Base-by-base conservation (phyloP, 1,284 basidiomycete genomes). In the Ustilago trichophora region DNA sequence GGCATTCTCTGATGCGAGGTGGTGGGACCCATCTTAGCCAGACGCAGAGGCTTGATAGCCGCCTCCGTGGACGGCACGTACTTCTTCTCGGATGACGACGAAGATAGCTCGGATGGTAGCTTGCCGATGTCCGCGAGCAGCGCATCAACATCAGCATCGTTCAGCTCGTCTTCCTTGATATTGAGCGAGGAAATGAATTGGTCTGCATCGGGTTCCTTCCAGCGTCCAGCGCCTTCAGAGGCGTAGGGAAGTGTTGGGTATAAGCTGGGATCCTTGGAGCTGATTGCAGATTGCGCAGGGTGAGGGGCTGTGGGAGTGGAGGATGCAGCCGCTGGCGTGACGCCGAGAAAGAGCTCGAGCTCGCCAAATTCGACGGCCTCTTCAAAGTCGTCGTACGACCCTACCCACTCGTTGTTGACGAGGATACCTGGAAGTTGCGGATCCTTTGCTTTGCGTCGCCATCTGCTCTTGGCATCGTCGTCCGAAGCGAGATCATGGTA, bases 371-470 rank as follows among this genome's bases (percentile, higher is more conserved):
- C 80, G 48, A 81, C 76, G 0, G 78, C 72, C 56, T 81, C 77
- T 41, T 81, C 77, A 34, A 81, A 81, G 19, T 81, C 80, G 33
- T 78, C 78, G 46, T 55, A 81, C 13, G 77, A 75, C 5, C 80
- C 80, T 8, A 77, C 50, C 80, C 80, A 81, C 37, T 81, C 80
- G 43, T 80, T 79, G 56, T 80, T 72, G 21, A 81, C 78, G 9
- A 81, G 57, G 27, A 81, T 56, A 6, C 77, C 77, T 15, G 80
- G 80, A 32, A 81, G 72, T 32, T 71, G 69, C 12, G 70, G 62
- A 43, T 80, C 76, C 24, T 62, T 62, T 4, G 76, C 72, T 60
- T 79, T 80, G 40, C 74, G 55, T 26, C 78, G 62, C 78, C 78
- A 81, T n/a, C 79, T 55, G 21, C 56, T 64, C 51, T 81, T 81